Evolutionary conservation across 306 rosid genomes (phyloP).

Genomic region (Phaseolus lunatus): DNA sequence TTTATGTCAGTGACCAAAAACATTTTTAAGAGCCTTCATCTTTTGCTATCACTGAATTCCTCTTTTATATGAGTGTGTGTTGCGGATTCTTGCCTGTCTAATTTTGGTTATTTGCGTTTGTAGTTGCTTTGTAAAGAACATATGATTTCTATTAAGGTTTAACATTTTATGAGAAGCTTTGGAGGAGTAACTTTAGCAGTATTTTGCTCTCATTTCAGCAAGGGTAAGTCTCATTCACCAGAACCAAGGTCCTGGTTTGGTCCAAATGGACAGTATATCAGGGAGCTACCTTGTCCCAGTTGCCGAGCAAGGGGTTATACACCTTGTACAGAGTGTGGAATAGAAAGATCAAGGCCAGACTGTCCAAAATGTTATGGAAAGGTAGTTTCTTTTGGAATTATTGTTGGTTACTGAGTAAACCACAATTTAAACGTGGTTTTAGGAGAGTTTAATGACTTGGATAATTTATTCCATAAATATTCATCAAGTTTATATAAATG

Average conservation of each 20-base stretch:
- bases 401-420: background rate
- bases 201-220: constrained; percentile 50
- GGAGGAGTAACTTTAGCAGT: background rate
- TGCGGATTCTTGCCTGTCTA: background rate
- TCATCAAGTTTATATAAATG: constrained; percentile 9
- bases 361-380: constrained; percentile 84
- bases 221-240: constrained; percentile 52
- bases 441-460: constrained; percentile 19
- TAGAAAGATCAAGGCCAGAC: constrained; percentile 87
- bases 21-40: too few species aligned
- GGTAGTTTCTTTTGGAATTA: constrained; percentile 52
- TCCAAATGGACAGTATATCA: constrained; percentile 89
- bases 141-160: background rate
- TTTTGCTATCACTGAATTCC: background rate
- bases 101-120: background rate
- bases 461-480: constrained; percentile 17
- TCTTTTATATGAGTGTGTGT: background rate
- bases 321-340: constrained; percentile 90
- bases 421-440: background rate
- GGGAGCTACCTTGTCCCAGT: constrained; percentile 94
- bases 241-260: constrained; percentile 90
- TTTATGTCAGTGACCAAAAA: too few species aligned
- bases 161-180: background rate
- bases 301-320: constrained; percentile 96
- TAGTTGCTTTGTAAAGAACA: background rate